Base-by-base conservation (phyloP, 805 yeast species). In the Lipomyces spencermartinsiae region DNA sequence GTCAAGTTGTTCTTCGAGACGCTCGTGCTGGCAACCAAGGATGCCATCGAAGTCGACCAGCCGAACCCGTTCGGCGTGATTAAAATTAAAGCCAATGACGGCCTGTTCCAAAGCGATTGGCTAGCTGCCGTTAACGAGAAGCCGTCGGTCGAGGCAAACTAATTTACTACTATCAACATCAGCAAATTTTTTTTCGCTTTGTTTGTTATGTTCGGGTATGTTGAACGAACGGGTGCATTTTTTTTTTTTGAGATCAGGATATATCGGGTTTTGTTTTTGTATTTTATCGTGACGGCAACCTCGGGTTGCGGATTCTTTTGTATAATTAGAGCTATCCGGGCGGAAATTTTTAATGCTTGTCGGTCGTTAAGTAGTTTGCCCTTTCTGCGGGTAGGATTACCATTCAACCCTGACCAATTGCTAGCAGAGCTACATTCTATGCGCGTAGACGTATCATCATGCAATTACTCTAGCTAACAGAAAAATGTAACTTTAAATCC, bases 1-100 rank as follows among this genome's bases (percentile, higher is more conserved):
- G 86, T 92, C 1, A 84, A 86, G 73, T 83, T 91, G 63, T 93
- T 93, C 78, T 93, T 92, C 74, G 97, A 93, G 76, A 77, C 93
- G 76, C 81, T 93, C 73, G 94, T 92, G 2, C 81, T 93, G 66
- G 96, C 96, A 1, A 89, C 95, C 5, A 83, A 87, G 58, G 93
- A 89, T 73, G 88, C 94, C 63, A 80, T 93, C 58, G 80, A 81
- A 16, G 77, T 92, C 55, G 78, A 85, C 49, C 97, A 92, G 79
- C 81, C 83, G 7, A 80, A 80, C 53, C 73, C 89, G 25, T 91
- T 88, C 71, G 89, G 88, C 4, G 86, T 84, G 51, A 87, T 92
- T 65, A 73, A 71, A n/a, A 82, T 91, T 49, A 76, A 78, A 25
- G 80, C 86, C 10, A 85, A 82, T 73, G 82, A 83, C 59, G 75